A percentile compares a stretch with the other conserved stretches of the same genome.
Conservation (phyloP, 2,329 filamentous ascomycete genomes). For the Botrytis sinoallii region DNA sequence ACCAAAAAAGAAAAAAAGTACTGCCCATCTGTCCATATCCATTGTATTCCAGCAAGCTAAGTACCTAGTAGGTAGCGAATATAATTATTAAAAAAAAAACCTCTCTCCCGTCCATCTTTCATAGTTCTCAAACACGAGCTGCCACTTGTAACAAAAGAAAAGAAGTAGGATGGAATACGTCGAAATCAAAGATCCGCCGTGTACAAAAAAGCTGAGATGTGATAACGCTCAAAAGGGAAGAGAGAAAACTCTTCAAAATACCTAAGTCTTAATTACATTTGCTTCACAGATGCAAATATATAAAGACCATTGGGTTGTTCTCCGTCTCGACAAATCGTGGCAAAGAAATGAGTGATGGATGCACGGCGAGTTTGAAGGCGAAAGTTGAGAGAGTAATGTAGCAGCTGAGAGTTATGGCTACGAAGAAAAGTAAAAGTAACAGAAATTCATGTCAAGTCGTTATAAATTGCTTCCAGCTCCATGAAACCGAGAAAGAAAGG, state of each 20-base stretch:
- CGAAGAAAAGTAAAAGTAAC: background rate
- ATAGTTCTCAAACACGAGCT: background rate
- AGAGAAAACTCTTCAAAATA: background rate
- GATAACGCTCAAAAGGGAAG: background rate
- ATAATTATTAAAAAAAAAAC: constrained; percentile 16
- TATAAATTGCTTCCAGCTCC: background rate
- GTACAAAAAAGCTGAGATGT: background rate
- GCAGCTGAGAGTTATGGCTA: background rate
- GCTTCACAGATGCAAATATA: constrained; percentile 3
- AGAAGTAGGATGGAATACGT: background rate
- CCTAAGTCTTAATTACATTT: background rate
- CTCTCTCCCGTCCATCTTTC: background rate
- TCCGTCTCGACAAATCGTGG: background rate
- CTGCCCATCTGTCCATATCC: constrained; percentile 16
- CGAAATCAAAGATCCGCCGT: background rate
- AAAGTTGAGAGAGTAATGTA: background rate
- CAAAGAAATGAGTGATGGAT: background rate
- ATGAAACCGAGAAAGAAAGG: background rate
- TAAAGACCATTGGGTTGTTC: background rate
- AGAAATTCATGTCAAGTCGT: constrained; percentile 14
- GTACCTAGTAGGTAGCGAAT: constrained; percentile 12
- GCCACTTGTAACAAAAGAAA: background rate
- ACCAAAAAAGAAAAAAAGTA: background rate
- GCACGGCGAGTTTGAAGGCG: background rate
- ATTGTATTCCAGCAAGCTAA: background rate